Evolutionary conservation across 1,284 basidiomycete species (phyloP).

Genomic region (Irpex sp.): DNA sequence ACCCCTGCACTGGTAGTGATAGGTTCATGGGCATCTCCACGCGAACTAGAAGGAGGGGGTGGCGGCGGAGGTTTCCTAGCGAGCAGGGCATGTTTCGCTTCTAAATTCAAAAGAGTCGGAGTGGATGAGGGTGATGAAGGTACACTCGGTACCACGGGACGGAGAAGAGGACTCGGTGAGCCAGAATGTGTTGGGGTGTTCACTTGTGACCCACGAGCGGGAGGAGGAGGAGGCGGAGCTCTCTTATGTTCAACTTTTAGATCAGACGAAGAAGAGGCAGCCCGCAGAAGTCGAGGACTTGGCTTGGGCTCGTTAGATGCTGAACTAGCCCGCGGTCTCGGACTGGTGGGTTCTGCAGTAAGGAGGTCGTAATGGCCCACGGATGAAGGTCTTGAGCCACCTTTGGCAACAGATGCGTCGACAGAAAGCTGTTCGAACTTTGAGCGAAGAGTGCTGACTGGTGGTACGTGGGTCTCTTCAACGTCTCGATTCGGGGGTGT

Average conservation of each 20-base stretch:
- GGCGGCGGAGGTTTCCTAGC: conserved; percentile 24
- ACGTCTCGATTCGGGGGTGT: conserved; percentile 17
- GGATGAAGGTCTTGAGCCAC: conserved; percentile 10
- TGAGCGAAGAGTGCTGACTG: conserved; percentile 62
- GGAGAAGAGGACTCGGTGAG: conserved; percentile 36
- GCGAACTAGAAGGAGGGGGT: conserved; percentile 14
- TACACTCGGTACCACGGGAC: conserved; percentile 26
- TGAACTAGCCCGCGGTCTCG: conserved; percentile 36
- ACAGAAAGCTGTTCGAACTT: conserved; percentile 58
- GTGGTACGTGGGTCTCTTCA: conserved; percentile 47
- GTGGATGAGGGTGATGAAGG: conserved; percentile 4
- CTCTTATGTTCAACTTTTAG: conserved; percentile 36
- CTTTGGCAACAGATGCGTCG: conserved; percentile 19
- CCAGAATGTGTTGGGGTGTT: conserved; percentile 35
- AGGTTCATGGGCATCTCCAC: conserved; percentile 12
- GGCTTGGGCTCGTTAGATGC: conserved; percentile 22
- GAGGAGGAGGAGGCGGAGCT: conserved; percentile 53
- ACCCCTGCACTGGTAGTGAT: conserved; percentile 24
- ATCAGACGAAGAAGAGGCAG: conserved; percentile 50
- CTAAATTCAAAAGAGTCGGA: background rate
- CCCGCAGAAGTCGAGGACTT: conserved; percentile 29
- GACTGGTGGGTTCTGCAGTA: conserved; percentile 24
- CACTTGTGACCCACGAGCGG: conserved; percentile 34
- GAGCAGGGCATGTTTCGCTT: conserved; percentile 18
- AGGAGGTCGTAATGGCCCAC: conserved; percentile 15